A percentile compares a stretch with the other conserved stretches of the same genome.
Conservation (phyloP, 345 rosid species). For the Cardamine chenopodiifolia region DNA sequence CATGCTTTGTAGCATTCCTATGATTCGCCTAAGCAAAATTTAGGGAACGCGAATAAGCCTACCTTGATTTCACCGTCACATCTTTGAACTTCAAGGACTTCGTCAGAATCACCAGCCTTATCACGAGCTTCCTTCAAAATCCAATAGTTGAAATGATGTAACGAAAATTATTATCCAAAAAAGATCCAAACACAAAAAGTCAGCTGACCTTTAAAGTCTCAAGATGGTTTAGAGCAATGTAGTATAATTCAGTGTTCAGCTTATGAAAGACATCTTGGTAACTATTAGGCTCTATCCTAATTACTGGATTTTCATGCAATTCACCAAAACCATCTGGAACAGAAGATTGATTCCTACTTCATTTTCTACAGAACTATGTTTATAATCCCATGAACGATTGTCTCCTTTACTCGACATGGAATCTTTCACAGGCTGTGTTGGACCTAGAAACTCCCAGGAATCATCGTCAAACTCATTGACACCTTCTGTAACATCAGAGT, state of each 20-base stretch:
- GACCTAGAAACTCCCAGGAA: slow-evolving; percentile 67
- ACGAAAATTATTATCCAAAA: neutral
- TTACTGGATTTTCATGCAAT: slow-evolving; percentile 36
- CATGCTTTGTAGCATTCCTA: neutral
- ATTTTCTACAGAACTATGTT: slow-evolving; percentile 49
- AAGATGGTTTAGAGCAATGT: slow-evolving; percentile 54
- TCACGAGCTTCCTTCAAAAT: slow-evolving; percentile 59
- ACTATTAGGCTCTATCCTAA: slow-evolving; percentile 42
- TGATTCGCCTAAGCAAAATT: neutral
- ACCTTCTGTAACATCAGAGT: slow-evolving; percentile 39
- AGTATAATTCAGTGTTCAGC: slow-evolving; percentile 63
- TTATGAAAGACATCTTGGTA: slow-evolving; percentile 57
- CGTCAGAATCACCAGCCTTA: slow-evolving; percentile 44
- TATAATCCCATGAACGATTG: slow-evolving; percentile 41
- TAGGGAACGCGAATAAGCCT: slow-evolving; percentile 25
- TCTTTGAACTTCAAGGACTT: slow-evolving; percentile 47
- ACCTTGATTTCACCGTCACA: slow-evolving; percentile 74
- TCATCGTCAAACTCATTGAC: slow-evolving; percentile 60
- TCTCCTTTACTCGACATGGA: slow-evolving; percentile 12
- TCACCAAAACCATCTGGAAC: slow-evolving; percentile 36
- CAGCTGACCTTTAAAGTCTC: slow-evolving; percentile 64
- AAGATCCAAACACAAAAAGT: neutral
- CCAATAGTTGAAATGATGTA: slow-evolving; percentile 38
- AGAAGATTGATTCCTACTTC: slow-evolving; percentile 37
- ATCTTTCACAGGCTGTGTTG: slow-evolving; percentile 32